Evolutionary conservation across 257 asterid genomes (phyloP), one percentile per base, ranked within the genome.

Genomic region (Solanum sitiens): DNA sequence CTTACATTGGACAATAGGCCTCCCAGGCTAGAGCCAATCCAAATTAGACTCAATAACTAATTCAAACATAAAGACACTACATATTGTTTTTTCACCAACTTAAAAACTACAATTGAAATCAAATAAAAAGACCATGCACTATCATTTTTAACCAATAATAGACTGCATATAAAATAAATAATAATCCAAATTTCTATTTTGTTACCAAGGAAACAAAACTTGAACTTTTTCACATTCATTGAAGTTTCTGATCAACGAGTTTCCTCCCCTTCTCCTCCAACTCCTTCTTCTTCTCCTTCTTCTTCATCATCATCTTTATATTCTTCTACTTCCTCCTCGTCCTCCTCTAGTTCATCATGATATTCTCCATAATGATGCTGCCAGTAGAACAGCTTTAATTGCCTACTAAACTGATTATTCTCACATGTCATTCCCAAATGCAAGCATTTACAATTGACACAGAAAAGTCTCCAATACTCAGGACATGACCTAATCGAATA

Each of bases 361-460:
- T n/a, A n/a, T n/a, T n/a, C n/a, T n/a, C n/a, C n/a, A n/a, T n/a
- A n/a, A n/a, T n/a, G 53, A 30, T 11, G 40, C 12, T n/a, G 6
- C n/a, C 7, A 1, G n/a, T 14, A 6, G 23, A 7, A 9, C 14
- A 33, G 3, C 3, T 32, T 8, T 11, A 8, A 7, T 4, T 4
- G 25, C n/a, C n/a, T 15, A 27, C 7, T 13, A 25, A 12, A 27
- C 37, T 30, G 6, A 30, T 16, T 32, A 4, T 15, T 23, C 1
- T 71, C 44, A 14, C 86, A 84, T 15, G 50, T 37, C 70, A 88
- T 40, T 72, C 86, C 90, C 86, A 75, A 23, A 75, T 88, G 90
- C 80, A 86, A 88, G 6, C 40, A n/a, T n/a, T n/a, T n/a, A n/a
- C n/a, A n/a, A n/a, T n/a, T n/a, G n/a, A n/a, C n/a, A n/a, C n/a